Percentiles rank a stretch among this genome's conserved stretches.
phyloP scores from a whole-genome alignment of 176 grass and related monocot species.

The Carex kokanica region DNA sequence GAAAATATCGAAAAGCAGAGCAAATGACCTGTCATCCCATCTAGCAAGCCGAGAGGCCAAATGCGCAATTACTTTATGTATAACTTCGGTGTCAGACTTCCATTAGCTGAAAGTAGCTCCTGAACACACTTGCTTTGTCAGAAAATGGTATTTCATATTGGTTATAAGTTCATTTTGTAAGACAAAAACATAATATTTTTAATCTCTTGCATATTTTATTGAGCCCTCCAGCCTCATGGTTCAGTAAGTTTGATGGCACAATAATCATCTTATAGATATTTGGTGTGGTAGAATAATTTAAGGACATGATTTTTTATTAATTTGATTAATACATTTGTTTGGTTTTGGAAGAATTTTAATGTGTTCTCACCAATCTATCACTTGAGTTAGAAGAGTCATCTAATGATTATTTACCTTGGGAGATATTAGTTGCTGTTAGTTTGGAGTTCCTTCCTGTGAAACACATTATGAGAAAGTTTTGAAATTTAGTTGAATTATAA shows the following conservation, averaged over 20 bases:
- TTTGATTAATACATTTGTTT: not conserved
- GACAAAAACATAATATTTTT: not conserved
- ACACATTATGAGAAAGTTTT: not conserved
- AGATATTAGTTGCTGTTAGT: not conserved
- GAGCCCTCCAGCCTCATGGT: not conserved
- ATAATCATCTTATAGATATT: not conserved
- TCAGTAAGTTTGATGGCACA: not conserved
- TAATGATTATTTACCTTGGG: not conserved
- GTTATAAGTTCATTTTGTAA: not conserved
- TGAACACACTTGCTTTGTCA: constrained; percentile 12
- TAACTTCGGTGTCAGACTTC: constrained; percentile 38
- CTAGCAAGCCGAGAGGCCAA: constrained; percentile 48
- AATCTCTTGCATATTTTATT: not conserved
- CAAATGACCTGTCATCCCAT: no score
- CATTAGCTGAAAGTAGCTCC: constrained; percentile 51
- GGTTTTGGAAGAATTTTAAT: not conserved
- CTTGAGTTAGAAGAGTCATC: not conserved
- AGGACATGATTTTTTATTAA: not conserved
- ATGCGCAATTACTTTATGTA: constrained; percentile 57
- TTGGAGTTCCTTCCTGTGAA: not conserved
- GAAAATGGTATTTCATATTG: not conserved
- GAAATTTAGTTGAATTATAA: not conserved
- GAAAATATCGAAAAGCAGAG: no score
- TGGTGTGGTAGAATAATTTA: not conserved
- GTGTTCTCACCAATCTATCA: not conserved